phyloP scores from a whole-genome alignment of 768 basidiomycete genomes.

The Serendipita indica region DNA sequence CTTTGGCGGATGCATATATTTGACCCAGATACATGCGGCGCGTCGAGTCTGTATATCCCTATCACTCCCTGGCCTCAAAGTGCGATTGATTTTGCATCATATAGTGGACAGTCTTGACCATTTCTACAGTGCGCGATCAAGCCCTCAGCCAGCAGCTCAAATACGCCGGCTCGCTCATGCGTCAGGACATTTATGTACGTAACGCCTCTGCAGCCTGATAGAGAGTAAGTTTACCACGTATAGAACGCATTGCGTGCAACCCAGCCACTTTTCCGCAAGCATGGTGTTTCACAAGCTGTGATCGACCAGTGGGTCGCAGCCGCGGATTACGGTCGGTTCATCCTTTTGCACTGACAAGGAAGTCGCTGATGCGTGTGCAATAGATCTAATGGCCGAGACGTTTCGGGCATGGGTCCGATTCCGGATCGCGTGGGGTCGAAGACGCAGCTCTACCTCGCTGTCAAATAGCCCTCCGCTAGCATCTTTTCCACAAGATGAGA shows the following conservation, averaged over 20 bases:
- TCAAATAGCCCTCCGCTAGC: neutral
- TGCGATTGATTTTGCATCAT: neutral
- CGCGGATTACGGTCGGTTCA: neutral
- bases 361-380: neutral
- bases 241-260: neutral
- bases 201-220: neutral
- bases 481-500: neutral
- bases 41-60: neutral
- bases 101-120: neutral
- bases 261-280: neutral
- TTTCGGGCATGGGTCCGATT: neutral
- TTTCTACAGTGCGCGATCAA: neutral
- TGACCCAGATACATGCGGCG: neutral
- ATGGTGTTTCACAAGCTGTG: neutral
- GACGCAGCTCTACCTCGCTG: neutral
- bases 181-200: neutral
- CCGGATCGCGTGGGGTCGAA: neutral
- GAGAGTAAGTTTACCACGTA: too few species aligned
- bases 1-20: conserved; percentile 1
- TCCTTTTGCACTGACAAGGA: too few species aligned
- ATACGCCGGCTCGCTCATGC: neutral
- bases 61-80: neutral
- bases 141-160: neutral
- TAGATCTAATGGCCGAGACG: neutral
- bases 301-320: neutral